These are phyloP conservation scores for Aspergillus ochraceoroseus DNA, from an alignment of 2,329 filamentous ascomycete species.

Conservation along the genomic window DNA sequence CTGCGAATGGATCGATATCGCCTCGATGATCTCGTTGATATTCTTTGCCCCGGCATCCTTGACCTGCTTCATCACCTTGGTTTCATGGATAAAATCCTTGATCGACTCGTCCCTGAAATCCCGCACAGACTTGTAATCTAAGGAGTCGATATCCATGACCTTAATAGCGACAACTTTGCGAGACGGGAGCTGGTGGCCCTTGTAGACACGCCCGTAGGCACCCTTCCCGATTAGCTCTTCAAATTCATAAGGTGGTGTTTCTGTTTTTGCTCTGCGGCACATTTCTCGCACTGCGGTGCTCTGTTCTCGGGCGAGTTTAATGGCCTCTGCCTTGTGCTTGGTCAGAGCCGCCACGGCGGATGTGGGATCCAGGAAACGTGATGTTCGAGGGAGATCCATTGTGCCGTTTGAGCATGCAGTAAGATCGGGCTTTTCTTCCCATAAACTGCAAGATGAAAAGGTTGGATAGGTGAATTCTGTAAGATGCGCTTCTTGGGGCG, in stretches of 20 bases:
- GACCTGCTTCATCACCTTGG: conserved; percentile 58
- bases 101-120: conserved; percentile 48
- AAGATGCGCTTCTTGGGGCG: too few species aligned
- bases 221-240: conserved; percentile 51
- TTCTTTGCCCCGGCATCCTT: conserved; percentile 59
- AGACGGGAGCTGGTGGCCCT: conserved; percentile 41
- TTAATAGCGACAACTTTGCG: conserved; percentile 49
- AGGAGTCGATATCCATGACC: conserved; percentile 48
- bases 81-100: conserved; percentile 57
- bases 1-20: conserved; percentile 59
- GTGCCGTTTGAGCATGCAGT: neutral
- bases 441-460: neutral
- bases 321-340: conserved; percentile 48
- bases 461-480: too few species aligned
- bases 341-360: conserved; percentile 45
- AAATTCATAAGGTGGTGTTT: conserved; percentile 46
- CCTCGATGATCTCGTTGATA: conserved; percentile 61
- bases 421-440: neutral
- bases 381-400: conserved; percentile 27
- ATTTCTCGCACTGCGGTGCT: conserved; percentile 44
- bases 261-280: conserved; percentile 44
- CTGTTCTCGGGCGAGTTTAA: conserved; percentile 46
- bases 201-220: conserved; percentile 50
- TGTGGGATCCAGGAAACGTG: conserved; percentile 39
- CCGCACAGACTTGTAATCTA: conserved; percentile 46